Evolutionary conservation across 768 basidiomycete species (phyloP), one percentile per base, ranked within the genome.

Genomic region (Boletus subcaerulescens): DNA sequence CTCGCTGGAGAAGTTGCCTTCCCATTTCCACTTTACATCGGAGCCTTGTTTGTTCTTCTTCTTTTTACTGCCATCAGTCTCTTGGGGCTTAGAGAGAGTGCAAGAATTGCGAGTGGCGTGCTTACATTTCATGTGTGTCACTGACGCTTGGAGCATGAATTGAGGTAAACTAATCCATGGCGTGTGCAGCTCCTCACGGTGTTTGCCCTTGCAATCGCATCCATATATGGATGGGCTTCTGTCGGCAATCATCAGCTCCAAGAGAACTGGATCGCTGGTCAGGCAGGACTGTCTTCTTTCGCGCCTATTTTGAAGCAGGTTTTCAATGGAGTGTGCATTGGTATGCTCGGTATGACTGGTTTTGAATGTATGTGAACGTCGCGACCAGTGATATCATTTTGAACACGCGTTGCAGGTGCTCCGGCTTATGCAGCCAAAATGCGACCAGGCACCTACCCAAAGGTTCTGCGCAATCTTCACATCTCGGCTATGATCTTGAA

Each of bases 331-430:
- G 73, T 86, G 26, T 89, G 87, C 60, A 72, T 91, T 4, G 81
- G 85, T 0, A 84, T 89, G 74, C 73, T 91, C 2, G 87, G 86
- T 0, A 73, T 89, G 35, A 89, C 89, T 1, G 88, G 85, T 9
- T 83, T 84, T 61, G 84, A 85, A 77, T 86, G 85, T 85, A 20
- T 15, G 59, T 35, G 39, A 4, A 24, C 18, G 33, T 24, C 32
- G 31, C 9, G 6, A 32, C 26, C 31, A 18, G 13, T 8, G n/a
- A 47, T 33, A 41, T 47, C 11, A 20, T 29, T 52, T 18, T 58
- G 17, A 57, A 49, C 17, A 2, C 11, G 33, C 12, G 39, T 51
- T 35, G 8, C 51, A 77, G 86, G 85, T 52, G 77, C 80, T 0
- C 86, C 87, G 4, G 79, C 86, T 4, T 89, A 89, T 61, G 74